phyloP scores from a whole-genome alignment of 306 rosid genomes.

The Malus sylvestris region DNA sequence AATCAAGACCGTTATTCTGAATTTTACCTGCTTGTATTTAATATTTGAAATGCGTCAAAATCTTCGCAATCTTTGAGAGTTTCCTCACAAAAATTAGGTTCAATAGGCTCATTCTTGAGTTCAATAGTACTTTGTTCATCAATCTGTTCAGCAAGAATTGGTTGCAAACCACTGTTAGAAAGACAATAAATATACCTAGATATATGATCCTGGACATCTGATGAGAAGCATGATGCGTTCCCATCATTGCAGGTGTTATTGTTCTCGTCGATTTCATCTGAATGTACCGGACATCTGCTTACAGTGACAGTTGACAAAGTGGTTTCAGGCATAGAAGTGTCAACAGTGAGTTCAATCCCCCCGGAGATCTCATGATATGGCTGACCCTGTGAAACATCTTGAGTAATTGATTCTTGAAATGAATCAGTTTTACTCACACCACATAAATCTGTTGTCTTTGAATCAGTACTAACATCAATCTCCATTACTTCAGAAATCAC shows the following conservation, averaged over 20 bases:
- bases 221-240: constrained; percentile 23
- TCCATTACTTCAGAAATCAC: constrained; percentile 13
- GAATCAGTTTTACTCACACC: constrained; percentile 16
- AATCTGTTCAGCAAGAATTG: constrained; percentile 4
- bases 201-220: constrained; percentile 23
- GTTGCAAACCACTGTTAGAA: constrained; percentile 10
- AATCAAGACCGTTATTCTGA: constrained; percentile 4
- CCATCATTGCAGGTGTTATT: constrained; percentile 20
- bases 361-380: constrained; percentile 23
- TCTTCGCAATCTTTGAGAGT: constrained; percentile 15
- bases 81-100: constrained; percentile 8
- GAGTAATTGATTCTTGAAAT: constrained; percentile 28
- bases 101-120: constrained; percentile 7
- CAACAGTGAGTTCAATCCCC: constrained; percentile 28
- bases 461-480: constrained; percentile 23
- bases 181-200: constrained; percentile 29
- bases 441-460: constrained; percentile 28
- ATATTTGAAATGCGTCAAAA: constrained; percentile 11
- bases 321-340: constrained; percentile 21
- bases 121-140: constrained; percentile 4
- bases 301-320: constrained; percentile 6
- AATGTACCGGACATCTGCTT: constrained; percentile 26
- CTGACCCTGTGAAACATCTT: constrained; percentile 19
- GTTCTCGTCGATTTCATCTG: constrained; percentile 34
- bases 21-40: constrained; percentile 20